A percentile compares a stretch with the other conserved stretches of the same genome.
Evolutionary conservation across 2,329 filamentous ascomycete genomes (phyloP).

Genomic region (Catunica adiposa): DNA sequence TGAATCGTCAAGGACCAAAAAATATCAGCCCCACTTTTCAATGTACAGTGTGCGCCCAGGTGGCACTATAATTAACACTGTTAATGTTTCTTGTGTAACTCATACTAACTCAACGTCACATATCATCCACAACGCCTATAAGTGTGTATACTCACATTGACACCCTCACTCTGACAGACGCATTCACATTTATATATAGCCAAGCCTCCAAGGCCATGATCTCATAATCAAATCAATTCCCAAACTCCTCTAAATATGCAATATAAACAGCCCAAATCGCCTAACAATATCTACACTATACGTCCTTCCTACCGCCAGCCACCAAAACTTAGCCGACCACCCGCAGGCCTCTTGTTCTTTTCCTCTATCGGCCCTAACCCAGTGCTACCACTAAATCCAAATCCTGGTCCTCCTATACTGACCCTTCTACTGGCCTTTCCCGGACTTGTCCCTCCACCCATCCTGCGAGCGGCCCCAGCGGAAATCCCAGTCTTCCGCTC

Average conservation of each 20-base stretch:
- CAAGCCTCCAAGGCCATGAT: too few relatives aligned
- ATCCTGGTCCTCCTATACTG: conserved; percentile 20
- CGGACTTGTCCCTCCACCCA: conserved; percentile 30
- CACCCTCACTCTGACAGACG: too few relatives aligned
- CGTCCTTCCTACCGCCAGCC: background rate
- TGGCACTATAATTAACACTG: too few relatives aligned
- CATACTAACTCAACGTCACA: too few relatives aligned
- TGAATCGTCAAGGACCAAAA: too few relatives aligned
- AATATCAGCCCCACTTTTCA: too few relatives aligned
- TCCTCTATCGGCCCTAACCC: background rate
- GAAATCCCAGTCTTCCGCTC: conserved; percentile 27
- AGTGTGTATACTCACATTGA: too few relatives aligned
- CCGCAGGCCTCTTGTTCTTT: background rate
- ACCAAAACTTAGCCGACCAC: background rate
- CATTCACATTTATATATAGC: too few relatives aligned
- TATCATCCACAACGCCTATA: too few relatives aligned
- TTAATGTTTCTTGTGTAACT: too few relatives aligned
- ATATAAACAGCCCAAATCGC: background rate
- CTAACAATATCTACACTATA: background rate
- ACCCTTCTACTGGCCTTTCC: conserved; percentile 18
- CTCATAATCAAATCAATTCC: background rate
- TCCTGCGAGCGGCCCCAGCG: conserved; percentile 38
- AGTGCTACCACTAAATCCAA: conserved; percentile 3
- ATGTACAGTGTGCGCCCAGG: too few relatives aligned
- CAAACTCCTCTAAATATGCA: conserved; percentile 4